Evolutionary conservation across 2,329 filamentous ascomycete species (phyloP), one percentile per base, ranked within the genome.

Genomic region (Pestalotiopsis sp.): DNA sequence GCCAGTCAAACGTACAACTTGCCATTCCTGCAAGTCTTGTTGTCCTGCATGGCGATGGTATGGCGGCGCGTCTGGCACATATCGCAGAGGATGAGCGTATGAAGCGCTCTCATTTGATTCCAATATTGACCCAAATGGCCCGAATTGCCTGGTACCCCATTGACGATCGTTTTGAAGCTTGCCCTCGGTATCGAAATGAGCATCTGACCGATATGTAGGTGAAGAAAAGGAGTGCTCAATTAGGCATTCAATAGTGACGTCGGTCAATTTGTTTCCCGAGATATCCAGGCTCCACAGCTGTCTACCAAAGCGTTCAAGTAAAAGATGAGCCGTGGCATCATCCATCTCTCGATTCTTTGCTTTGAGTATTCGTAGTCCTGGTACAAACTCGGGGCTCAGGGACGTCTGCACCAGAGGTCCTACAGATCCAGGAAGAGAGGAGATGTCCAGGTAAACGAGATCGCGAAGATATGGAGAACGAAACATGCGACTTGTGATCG

Each of bases 261-360:
- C 87, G 0, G 83, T 84, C 11, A 91, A 73, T 12, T 80, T 81
- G 71, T 91, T 91, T 5, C 82, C 66, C 49, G 82, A 80, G 0
- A 90, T 64, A 70, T 91, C 87, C 4, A 90, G 74, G 72, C 88
- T 89, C 88, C 88, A 90, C 12, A 90, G 75, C 36, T 80, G 83
- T 12, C 69, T 69, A 4, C 71, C 68, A 62, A 82, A 82, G 4
- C 75, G 70, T 69, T 74, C 71, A 73, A 86, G 72, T 56, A 83
- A 70, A 3, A 75, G 57, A 0, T 77, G 67, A 2, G 81, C 76
- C 2, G 79, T 76, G 1, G 68, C 67, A 68, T 87, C 81, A 25
- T 84, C 82, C 25, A 90, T 72, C 69, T 85, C 82, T 25, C 85
- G 81, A 2, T 81, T 79, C 61, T 80, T 78, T 0, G 84, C 76